Base-by-base conservation (phyloP, 2,329 filamentous ascomycete genomes). In the Alternaria sp. region DNA sequence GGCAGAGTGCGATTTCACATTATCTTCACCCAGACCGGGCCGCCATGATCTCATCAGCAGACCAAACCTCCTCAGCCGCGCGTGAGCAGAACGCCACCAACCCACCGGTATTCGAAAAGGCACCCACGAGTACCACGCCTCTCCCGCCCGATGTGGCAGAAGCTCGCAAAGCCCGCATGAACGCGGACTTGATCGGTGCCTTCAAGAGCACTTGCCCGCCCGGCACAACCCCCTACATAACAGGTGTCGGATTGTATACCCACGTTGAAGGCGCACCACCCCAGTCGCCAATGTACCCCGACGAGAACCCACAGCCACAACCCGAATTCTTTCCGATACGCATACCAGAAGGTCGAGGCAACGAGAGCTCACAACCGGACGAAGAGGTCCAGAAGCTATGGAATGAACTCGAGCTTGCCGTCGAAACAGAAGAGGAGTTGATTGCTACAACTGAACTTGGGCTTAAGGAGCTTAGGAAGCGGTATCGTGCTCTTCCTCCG, bases 201-300 rank as follows among this genome's bases (percentile, higher is more conserved):
- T 68, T 68, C 44, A 64, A 58, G 19, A 55, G 45, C 11, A 40
- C 59, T 6, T 52, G 25, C 19, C 19, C 43, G 1, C 36, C 62
- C 4, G 40, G 58, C 15, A 49, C 26, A 6, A 57, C 61, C 4
- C 62, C 66, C 3, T 62, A 65, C 5, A 47, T 73, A 10, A 62
- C 65, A 59, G 74, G 75, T 11, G 67, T 74, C 11, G 75, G 74
- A 6, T 47, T 72, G 7, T 78, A 74, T 44, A 77, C 74, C 3
- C 74, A 78, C 28, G 57, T 72, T 7, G 63, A 64, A 28, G 49
- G 60, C 12, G 36, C 36, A 17, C 50, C 66, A 11, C 28, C 13
- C 17, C 36, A 28, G 9, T 12, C 30, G 15, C 15, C 25, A 6
- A 4, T 15, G 4, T 32, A 23, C 6, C 43, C 57, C 2, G 43